phyloP scores from a whole-genome alignment of 2,329 filamentous ascomycete genomes.

The Madurella fahalii region DNA sequence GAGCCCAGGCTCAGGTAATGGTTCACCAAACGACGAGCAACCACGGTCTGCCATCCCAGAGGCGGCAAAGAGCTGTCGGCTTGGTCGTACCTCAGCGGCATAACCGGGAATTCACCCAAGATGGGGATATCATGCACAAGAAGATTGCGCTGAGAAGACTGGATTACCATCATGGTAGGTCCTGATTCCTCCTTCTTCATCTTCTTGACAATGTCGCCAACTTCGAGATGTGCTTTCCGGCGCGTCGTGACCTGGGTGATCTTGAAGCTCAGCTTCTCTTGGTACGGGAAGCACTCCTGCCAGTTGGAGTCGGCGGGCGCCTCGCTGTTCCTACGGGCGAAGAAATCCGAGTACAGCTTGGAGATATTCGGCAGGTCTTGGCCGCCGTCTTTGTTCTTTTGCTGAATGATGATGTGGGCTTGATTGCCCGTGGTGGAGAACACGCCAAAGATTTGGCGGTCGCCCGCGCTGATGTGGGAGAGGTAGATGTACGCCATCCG shows the following conservation, averaged over 20 bases:
- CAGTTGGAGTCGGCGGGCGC: conserved; percentile 66
- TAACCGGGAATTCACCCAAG: conserved; percentile 75
- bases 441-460: conserved; percentile 87
- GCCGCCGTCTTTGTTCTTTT: conserved; percentile 69
- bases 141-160: conserved; percentile 78
- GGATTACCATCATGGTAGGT: conserved; percentile 80
- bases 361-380: conserved; percentile 87
- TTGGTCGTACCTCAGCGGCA: conserved; percentile 76
- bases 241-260: conserved; percentile 83
- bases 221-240: conserved; percentile 81
- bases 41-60: conserved; percentile 87
- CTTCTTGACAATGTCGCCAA: conserved; percentile 85
- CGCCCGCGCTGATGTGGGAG: conserved; percentile 86
- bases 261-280: conserved; percentile 80
- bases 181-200: conserved; percentile 78
- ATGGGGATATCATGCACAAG: conserved; percentile 81
- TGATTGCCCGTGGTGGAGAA: conserved; percentile 80
- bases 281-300: conserved; percentile 81
- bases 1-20: conserved; percentile 91
- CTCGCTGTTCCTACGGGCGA: conserved; percentile 56
- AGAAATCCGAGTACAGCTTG: conserved; percentile 78
- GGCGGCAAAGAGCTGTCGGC: conserved; percentile 84
- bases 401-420: conserved; percentile 84
- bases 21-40: conserved; percentile 78
- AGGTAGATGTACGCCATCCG: conserved; percentile 82